Base-by-base conservation (phyloP, 495 filamentous ascomycete species). In the Aspergillus mulundensis region DNA sequence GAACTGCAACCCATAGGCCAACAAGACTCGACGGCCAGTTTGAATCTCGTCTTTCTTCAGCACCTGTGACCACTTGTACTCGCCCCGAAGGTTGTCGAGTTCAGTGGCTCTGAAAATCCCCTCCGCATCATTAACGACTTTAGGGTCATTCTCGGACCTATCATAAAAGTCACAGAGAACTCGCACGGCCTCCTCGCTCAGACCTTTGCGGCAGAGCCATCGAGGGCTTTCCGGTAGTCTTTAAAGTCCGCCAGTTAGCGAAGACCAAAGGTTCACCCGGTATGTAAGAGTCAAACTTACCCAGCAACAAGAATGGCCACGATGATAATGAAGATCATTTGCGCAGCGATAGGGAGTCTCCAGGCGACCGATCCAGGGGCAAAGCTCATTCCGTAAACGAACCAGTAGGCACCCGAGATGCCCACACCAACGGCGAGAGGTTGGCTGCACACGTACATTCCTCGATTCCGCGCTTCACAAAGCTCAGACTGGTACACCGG, bases 131-230 rank as follows among this genome's bases (percentile, higher is more conserved):
- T 71, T 66, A 20, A 72, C 54, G 19, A 82, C 70, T 46, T 76
- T 73, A 39, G 66, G 61, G 41, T 72, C 66, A 24, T 79, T 69
- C 0, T 68, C 60, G 8, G 59, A 57, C 10, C 56, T 60, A 53
- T 79, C 70, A 60, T 77, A 75, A 6, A 81, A 71, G 54, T 78
- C 72, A 55, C 77, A 77, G 23, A 81, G 69, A 14, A 81, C 73
- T 51, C 75, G 65, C 10, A 80, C 59, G 0, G 77, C 79, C 53
- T 81, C 77, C 5, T 70, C 65, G 30, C 68, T 63, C 2, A 68
- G 61, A 7, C 66, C 74, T 47, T 73, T 63, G 14, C 70, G 67
- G 52, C 76, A 78, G 0, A 77, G 63, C 70, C 66, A 77, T 28
- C 76, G 69, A 24, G 76, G 76, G 32, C 69, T 74, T 59, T 77